Base-by-base conservation (phyloP, 352 stramenopile species). In the Pythium sp. region DNA sequence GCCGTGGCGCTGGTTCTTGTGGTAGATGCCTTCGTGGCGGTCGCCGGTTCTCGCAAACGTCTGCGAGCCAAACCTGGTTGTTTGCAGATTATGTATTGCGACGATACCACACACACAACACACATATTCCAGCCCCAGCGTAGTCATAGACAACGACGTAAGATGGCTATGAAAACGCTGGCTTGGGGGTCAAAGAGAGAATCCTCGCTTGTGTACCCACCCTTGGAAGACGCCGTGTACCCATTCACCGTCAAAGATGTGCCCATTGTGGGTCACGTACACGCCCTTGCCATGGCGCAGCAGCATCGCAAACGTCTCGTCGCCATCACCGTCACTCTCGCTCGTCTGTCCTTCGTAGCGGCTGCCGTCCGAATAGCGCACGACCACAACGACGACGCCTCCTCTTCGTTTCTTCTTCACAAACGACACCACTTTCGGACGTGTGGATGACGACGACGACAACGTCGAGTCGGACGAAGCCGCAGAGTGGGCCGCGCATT, bases 1-100 rank as follows among this genome's bases (percentile, higher is more conserved):
- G 24, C 90, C 90, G 65, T 97, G 85, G 30, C 90, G 85, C 60
- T 92, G 82, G 67, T 89, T 92, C 68, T 93, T 94, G 57, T 89
- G 75, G 71, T 95, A 97, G 70, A 94, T 88, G 9, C 88, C 88
- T 82, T 97, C 90, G 46, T 96, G 88, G 20, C 88, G 89, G 59
- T 96, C 90, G 12, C 89, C 83, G 0, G 84, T 94, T n/a, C 64
- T 69, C 22, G 84, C 83, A 80, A 95, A 96, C 5, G 75, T 80
- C 69, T 94, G 86, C 72, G 86, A 94, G 18, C 88, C 90, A 72
- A 93, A 95, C 56, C 88, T 95, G 73, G 15, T 57, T 11, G 32
- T 56, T 59, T 20, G 57, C 43, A 65, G n/a, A 43, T 12, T 51
- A 20, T 24, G n/a, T 51, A 32, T 24, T 15, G 26, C 9, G 61